These are phyloP conservation scores for Daedalea quercina DNA, from an alignment of 768 basidiomycete species.

Conservation along the genomic window DNA sequence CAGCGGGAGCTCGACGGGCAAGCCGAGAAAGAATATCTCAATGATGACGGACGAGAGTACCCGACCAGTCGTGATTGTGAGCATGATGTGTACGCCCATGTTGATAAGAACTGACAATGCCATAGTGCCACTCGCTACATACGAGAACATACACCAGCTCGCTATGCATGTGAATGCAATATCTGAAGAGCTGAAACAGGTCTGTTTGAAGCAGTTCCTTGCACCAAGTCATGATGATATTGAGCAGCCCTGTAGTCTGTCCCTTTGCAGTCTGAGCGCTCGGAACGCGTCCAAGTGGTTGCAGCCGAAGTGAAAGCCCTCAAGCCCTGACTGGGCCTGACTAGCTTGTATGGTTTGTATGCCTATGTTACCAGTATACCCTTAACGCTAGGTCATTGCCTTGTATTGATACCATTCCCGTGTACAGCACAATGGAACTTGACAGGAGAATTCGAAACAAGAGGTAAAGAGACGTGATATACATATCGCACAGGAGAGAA, in stretches of 20 bases:
- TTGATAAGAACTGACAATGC: background rate
- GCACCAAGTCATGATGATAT: background rate
- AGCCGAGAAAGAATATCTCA: conserved; percentile 12
- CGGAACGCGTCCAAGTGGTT: conserved; percentile 37
- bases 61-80: conserved; percentile 16
- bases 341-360: conserved; percentile 12
- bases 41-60: conserved; percentile 12
- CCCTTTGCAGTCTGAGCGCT: conserved; percentile 44
- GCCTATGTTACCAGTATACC: too few species aligned
- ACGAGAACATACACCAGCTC: conserved; percentile 18
- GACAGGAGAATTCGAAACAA: background rate
- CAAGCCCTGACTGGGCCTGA: conserved; percentile 37
- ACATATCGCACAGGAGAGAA: background rate
- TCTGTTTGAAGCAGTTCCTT: conserved; percentile 21
- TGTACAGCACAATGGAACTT: background rate
- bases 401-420: background rate
- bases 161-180: conserved; percentile 32
- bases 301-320: conserved; percentile 44
- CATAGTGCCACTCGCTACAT: conserved; percentile 11
- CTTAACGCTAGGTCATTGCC: background rate
- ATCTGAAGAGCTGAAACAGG: conserved; percentile 47
- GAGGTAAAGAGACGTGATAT: background rate
- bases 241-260: conserved; percentile 31
- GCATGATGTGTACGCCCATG: background rate
- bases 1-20: conserved; percentile 27